Conservation (phyloP, 345 rosid species). For the Dimocarpus longan region DNA sequence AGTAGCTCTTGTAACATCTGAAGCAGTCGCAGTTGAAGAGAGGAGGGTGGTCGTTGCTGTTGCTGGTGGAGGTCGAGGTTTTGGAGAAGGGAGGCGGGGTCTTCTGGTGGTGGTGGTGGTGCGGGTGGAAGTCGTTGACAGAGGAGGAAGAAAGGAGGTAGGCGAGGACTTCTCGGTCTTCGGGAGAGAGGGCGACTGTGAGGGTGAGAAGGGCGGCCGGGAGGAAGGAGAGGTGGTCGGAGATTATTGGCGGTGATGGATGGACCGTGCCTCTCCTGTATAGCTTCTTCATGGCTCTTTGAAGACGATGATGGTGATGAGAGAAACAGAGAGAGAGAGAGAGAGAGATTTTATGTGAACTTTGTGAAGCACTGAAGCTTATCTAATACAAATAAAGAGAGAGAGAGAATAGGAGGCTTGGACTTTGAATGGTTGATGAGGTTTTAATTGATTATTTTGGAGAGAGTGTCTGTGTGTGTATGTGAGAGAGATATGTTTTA, state of each 20-base stretch:
- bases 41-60: conserved; percentile 46
- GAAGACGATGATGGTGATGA: neutral
- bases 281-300: conserved; percentile 67
- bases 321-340: neutral
- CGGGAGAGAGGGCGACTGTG: conserved; percentile 56
- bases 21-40: conserved; percentile 73
- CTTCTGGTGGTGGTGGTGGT: conserved; percentile 13
- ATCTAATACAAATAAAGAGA: conserved; percentile 5
- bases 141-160: conserved; percentile 49
- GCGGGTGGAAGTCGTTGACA: conserved; percentile 1
- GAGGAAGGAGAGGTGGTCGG: conserved; percentile 61
- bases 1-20: conserved; percentile 74
- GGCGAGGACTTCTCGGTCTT: conserved; percentile 68
- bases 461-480: neutral
- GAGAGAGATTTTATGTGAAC: neutral
- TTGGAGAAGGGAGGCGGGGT: conserved; percentile 4
- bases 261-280: conserved; percentile 72
- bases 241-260: conserved; percentile 54
- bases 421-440: conserved; percentile 23
- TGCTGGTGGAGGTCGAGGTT: neutral
- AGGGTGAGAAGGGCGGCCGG: conserved; percentile 76
- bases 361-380: neutral
- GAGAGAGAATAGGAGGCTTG: conserved; percentile 17
- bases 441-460: neutral
- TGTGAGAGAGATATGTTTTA: neutral